phyloP scores from a whole-genome alignment of 352 stramenopile genomes.

The Globisporangium heterothallicum region DNA sequence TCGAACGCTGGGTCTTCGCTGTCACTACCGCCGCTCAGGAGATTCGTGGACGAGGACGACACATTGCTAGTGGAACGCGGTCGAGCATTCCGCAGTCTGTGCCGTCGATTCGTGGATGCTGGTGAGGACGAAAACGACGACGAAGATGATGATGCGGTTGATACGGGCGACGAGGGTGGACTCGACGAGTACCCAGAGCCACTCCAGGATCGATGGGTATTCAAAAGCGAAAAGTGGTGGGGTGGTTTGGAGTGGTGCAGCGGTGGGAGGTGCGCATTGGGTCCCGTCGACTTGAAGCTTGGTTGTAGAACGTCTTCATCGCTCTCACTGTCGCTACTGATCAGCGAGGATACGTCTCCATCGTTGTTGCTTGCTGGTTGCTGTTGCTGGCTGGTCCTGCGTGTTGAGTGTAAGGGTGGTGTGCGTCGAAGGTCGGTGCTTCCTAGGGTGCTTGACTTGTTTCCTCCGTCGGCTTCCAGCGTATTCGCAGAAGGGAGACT shows the following conservation, averaged over 20 bases:
- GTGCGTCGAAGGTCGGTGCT: neutral
- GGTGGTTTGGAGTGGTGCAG: conserved; percentile 9
- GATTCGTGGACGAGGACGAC: conserved; percentile 26
- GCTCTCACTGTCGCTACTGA: conserved; percentile 74
- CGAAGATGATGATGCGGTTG: conserved; percentile 33
- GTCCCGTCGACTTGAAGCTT: conserved; percentile 39
- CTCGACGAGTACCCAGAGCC: conserved; percentile 32
- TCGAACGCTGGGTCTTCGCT: conserved; percentile 13
- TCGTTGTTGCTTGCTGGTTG: conserved; percentile 20
- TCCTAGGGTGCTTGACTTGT: neutral
- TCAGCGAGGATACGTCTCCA: conserved; percentile 66
- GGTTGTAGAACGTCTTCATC: conserved; percentile 61
- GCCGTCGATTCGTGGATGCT: neutral
- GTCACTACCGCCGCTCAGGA: conserved; percentile 26
- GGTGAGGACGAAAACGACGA: conserved; percentile 24
- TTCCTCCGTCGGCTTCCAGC: neutral
- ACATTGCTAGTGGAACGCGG: conserved; percentile 17
- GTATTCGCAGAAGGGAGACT: conserved; percentile 10
- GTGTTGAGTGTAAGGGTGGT: neutral
- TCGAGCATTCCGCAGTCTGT: neutral
- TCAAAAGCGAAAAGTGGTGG: neutral
- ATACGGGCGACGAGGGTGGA: conserved; percentile 39
- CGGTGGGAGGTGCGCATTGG: neutral
- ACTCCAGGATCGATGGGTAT: neutral
- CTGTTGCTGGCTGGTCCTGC: neutral